Conservation (phyloP, 2,329 filamentous ascomycete genomes). For the Stagonosporopsis vannaccii region DNA sequence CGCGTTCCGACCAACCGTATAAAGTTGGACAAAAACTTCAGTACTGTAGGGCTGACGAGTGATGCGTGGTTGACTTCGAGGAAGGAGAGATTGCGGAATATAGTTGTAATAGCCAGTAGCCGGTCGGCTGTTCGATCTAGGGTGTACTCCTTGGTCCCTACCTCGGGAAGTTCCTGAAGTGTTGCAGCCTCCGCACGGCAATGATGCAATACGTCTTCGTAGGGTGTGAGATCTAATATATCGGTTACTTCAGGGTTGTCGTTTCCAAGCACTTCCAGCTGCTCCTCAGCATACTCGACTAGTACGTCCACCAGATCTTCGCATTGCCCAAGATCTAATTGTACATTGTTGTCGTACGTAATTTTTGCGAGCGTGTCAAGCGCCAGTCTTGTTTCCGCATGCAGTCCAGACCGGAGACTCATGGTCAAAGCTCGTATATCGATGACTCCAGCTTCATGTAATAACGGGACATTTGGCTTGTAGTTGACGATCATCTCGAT, state of each 20-base stretch:
- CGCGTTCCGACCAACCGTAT: conserved; percentile 89
- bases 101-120: conserved; percentile 88
- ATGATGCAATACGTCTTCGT: conserved; percentile 86
- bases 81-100: conserved; percentile 92
- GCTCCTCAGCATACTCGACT: conserved; percentile 89
- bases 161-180: conserved; percentile 74
- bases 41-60: conserved; percentile 77
- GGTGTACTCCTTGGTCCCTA: conserved; percentile 80
- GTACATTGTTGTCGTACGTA: conserved; percentile 57
- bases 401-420: conserved; percentile 88
- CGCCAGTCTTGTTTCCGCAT: conserved; percentile 86
- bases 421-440: conserved; percentile 90
- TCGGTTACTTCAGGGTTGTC: conserved; percentile 86
- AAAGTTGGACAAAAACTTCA: conserved; percentile 83
- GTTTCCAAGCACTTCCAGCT: conserved; percentile 83
- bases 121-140: conserved; percentile 86
- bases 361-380: conserved; percentile 82
- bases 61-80: conserved; percentile 76
- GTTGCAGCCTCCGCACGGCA: conserved; percentile 76
- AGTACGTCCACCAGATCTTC: conserved; percentile 89
- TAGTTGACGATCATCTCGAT: conserved; percentile 71
- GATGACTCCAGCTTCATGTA: conserved; percentile 83
- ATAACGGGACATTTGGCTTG: conserved; percentile 76
- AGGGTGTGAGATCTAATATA: conserved; percentile 80
- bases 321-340: conserved; percentile 46